A percentile compares a stretch with the other conserved stretches of the same genome.
Evolutionary conservation across 1,284 basidiomycete species (phyloP).

Genomic region (Ceratobasidium sp.): DNA sequence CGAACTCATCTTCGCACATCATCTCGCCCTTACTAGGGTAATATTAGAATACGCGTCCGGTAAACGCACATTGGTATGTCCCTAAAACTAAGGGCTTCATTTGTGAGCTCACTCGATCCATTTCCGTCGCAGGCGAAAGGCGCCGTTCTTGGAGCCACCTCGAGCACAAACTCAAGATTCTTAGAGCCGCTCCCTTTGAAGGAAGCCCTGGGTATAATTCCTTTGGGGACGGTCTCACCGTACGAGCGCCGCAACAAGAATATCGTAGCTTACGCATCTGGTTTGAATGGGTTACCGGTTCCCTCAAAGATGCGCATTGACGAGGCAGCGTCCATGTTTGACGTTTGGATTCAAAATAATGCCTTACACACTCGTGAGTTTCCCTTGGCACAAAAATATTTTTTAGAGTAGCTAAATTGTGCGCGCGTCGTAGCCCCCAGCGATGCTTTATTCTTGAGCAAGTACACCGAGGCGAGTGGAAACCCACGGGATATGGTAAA

Average conservation of each 20-base stretch:
- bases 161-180: slow-evolving; percentile 62
- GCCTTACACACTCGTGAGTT: slow-evolving; percentile 60
- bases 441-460: slow-evolving; percentile 73
- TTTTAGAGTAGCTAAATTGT: background rate
- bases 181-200: slow-evolving; percentile 64
- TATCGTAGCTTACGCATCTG: slow-evolving; percentile 61
- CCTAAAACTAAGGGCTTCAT: background rate
- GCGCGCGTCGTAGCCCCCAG: slow-evolving; percentile 53
- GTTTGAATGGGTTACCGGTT: slow-evolving; percentile 62
- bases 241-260: slow-evolving; percentile 60
- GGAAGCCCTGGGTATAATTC: slow-evolving; percentile 58
- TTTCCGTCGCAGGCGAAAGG: slow-evolving; percentile 60
- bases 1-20: slow-evolving; percentile 72
- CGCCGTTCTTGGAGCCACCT: slow-evolving; percentile 70
- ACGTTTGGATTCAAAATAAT: slow-evolving; percentile 68
- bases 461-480: slow-evolving; percentile 73
- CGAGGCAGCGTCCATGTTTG: slow-evolving; percentile 73
- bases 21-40: slow-evolving; percentile 80
- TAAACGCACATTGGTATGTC: slow-evolving; percentile 67
- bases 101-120: slow-evolving; percentile 41
- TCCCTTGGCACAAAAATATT: slow-evolving; percentile 35
- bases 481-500: slow-evolving; percentile 77
- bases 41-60: slow-evolving; percentile 80
- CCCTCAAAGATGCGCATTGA: slow-evolving; percentile 56
- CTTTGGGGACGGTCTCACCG: slow-evolving; percentile 54